Conservation (phyloP, 202 grass and related monocot species). For the Brachypodium distachyon region DNA sequence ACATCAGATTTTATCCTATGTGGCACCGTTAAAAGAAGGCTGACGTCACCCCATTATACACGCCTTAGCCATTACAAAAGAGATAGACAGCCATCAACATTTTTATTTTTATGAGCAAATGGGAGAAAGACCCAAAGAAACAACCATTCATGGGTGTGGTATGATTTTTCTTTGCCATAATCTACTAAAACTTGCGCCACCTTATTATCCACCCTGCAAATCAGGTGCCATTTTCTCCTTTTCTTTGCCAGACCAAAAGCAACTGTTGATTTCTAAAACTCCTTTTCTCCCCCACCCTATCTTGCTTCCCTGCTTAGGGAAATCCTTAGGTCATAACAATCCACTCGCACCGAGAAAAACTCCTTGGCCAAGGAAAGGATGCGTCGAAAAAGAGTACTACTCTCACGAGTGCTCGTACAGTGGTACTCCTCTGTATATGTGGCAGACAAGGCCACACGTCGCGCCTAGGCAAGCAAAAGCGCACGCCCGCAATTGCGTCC, state of each 20-base stretch:
- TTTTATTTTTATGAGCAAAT: too few species aligned
- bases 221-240: neutral
- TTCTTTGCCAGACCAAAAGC: neutral
- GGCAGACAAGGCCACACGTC: neutral
- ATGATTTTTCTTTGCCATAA: too few species aligned
- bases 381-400: neutral
- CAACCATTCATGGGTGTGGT: too few species aligned
- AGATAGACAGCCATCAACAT: too few species aligned
- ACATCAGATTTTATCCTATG: too few species aligned
- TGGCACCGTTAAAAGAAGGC: too few species aligned
- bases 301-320: neutral
- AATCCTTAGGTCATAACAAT: neutral
- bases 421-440: too few species aligned
- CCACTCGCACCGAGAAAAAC: neutral
- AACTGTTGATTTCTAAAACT: neutral
- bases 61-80: too few species aligned
- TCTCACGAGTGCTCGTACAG: neutral
- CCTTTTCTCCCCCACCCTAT: neutral
- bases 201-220: neutral
- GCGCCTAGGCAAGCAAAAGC: neutral
- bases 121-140: too few species aligned
- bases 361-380: neutral
- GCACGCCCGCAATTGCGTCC: neutral
- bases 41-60: too few species aligned
- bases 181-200: too few species aligned